These are phyloP conservation scores for Trichosphaerium sp. DNA, from an alignment of 78 protist genomes.

Conservation along the genomic window DNA sequence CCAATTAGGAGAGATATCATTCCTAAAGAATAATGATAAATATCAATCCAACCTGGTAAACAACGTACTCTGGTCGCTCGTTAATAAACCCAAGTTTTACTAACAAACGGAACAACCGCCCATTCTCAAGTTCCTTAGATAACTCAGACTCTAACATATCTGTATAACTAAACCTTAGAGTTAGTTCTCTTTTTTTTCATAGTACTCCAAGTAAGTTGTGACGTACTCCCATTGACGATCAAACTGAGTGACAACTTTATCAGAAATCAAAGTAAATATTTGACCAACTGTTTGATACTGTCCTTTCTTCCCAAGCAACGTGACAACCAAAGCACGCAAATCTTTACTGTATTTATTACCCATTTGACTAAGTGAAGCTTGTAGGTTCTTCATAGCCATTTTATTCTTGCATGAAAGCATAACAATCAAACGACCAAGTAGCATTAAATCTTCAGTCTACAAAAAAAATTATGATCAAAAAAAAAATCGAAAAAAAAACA, in stretches of 20 bases:
- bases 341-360: conserved; percentile 8
- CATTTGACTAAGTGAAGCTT: neutral
- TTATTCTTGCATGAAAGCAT: conserved; percentile 24
- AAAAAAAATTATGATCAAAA: too few species aligned
- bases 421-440: conserved; percentile 29
- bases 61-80: conserved; percentile 50
- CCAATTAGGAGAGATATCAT: conserved; percentile 61
- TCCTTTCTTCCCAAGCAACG: conserved; percentile 12
- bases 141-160: conserved; percentile 53
- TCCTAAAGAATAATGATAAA: too few species aligned
- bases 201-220: neutral
- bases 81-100: conserved; percentile 56
- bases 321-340: conserved; percentile 8
- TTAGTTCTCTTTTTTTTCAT: neutral
- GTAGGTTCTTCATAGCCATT: neutral
- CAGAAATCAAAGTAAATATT: too few species aligned
- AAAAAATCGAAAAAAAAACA: too few species aligned
- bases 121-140: conserved; percentile 55
- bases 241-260: neutral
- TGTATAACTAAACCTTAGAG: conserved; percentile 23
- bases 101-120: conserved; percentile 60
- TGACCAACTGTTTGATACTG: neutral
- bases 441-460: conserved; percentile 36
- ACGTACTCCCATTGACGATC: neutral
- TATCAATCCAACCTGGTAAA: conserved; percentile 8